Conservation (phyloP, 2,329 filamentous ascomycete species). For the Samsoniella hepiali region DNA sequence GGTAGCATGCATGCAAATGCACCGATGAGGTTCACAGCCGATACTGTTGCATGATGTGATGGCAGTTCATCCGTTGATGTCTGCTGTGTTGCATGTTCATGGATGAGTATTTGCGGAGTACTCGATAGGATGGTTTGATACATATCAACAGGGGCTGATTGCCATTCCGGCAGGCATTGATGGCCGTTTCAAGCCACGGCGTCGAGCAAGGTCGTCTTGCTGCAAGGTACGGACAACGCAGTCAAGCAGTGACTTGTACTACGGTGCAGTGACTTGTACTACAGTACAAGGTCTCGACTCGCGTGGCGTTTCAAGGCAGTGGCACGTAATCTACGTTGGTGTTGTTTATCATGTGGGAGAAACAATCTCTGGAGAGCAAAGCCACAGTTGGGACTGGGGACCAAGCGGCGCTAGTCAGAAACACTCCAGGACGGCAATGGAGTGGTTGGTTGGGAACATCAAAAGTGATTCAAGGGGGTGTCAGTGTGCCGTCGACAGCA, state of each 20-base stretch:
- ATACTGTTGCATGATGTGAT: not conserved
- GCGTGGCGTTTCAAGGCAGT: constrained; percentile 10
- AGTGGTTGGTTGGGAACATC: not conserved
- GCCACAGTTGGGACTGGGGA: not conserved
- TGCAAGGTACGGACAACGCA: constrained; percentile 5
- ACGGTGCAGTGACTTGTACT: too few relatives aligned
- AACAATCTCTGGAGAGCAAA: not conserved
- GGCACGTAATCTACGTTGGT: not conserved
- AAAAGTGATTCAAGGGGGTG: not conserved
- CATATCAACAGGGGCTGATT: not conserved
- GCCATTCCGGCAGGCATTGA: not conserved
- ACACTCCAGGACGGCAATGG: not conserved
- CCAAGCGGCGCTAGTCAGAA: not conserved
- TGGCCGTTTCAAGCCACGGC: constrained; percentile 8
- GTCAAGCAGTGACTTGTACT: too few relatives aligned
- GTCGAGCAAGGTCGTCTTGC: not conserved
- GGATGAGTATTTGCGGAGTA: too few relatives aligned
- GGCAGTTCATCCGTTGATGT: not conserved
- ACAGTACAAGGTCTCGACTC: not conserved
- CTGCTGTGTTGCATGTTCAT: not conserved
- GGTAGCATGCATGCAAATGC: not conserved
- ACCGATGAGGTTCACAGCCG: not conserved
- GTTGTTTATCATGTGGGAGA: not conserved
- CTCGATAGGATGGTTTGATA: not conserved
- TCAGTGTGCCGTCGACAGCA: not conserved